Evolutionary conservation across 805 yeast genomes (phyloP).

Genomic region (Candida palmyrensis): DNA sequence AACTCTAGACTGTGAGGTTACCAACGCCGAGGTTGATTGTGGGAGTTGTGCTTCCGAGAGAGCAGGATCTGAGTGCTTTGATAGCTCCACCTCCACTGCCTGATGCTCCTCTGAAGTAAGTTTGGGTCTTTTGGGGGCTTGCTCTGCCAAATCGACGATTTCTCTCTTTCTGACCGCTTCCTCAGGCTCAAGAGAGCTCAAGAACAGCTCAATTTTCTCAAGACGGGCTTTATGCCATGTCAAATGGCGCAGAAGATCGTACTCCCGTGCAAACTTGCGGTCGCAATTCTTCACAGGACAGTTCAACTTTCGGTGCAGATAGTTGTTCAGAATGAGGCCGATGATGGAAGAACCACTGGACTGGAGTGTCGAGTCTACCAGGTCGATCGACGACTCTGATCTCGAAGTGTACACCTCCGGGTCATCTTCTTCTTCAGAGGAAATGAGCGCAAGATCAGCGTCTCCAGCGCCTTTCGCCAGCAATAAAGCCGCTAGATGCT

Average conservation of each 20-base stretch:
- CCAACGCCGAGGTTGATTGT: too few relatives aligned
- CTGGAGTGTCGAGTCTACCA: constrained; percentile 10
- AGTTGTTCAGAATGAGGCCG: constrained; percentile 34
- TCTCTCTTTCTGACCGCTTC: constrained; percentile 2
- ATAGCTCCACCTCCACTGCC: too few relatives aligned
- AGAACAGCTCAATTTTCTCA: constrained; percentile 23
- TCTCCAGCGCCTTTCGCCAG: neutral
- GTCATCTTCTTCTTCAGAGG: constrained; percentile 9
- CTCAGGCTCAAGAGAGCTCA: constrained; percentile 18
- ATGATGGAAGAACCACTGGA: constrained; percentile 23
- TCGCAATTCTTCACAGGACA: constrained; percentile 51
- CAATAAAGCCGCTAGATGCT: constrained; percentile 16
- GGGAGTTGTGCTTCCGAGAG: too few relatives aligned
- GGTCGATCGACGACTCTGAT: constrained; percentile 14
- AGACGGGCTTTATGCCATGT: constrained; percentile 45
- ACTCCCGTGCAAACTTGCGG: constrained; percentile 46
- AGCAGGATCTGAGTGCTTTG: too few relatives aligned
- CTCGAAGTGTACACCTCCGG: constrained; percentile 5
- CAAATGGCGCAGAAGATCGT: constrained; percentile 46
- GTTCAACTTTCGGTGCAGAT: constrained; percentile 23
- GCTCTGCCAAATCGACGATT: constrained; percentile 2
- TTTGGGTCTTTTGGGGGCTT: neutral
- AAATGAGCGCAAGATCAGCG: constrained; percentile 1
- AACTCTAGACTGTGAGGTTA: too few relatives aligned
- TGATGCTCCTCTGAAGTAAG: neutral